Percentiles rank a stretch among this genome's conserved stretches.
phyloP scores from a whole-genome alignment of 345 rosid species.

The Clarkia xantiana region DNA sequence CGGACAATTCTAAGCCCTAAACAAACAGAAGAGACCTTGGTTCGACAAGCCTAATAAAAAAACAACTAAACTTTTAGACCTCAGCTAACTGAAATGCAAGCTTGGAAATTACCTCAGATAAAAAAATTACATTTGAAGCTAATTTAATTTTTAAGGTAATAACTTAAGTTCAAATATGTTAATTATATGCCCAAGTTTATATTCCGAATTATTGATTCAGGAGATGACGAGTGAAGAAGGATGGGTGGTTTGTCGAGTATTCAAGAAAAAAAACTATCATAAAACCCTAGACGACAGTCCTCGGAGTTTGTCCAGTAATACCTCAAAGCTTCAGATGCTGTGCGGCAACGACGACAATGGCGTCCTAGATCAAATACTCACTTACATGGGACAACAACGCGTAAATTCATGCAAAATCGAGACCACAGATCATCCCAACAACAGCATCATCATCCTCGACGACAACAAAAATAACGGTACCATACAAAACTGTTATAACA shows the following conservation, averaged over 20 bases:
- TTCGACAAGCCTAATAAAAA: no score
- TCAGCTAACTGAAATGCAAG: no score
- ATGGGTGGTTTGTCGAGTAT: constrained; percentile 94
- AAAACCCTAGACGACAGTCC: constrained; percentile 77
- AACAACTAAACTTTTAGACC: no score
- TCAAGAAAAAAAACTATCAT: constrained; percentile 84
- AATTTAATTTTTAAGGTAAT: no score
- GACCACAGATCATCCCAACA: constrained; percentile 5
- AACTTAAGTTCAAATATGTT: no score
- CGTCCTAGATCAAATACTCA: constrained; percentile 33
- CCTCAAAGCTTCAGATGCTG: constrained; percentile 27
- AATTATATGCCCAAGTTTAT: no score
- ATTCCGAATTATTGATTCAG: not conserved
- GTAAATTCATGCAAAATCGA: constrained; percentile 25
- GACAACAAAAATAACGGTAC: not conserved
- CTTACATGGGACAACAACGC: constrained; percentile 23
- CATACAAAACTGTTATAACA: not conserved
- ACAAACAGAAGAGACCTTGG: no score
- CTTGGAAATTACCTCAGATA: no score
- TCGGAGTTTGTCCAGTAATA: constrained; percentile 21
- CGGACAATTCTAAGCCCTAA: no score
- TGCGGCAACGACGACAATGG: constrained; percentile 14
- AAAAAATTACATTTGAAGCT: no score
- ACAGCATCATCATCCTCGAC: constrained; percentile 8
- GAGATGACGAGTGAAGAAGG: constrained; percentile 54